phyloP scores from a whole-genome alignment of 495 filamentous ascomycete genomes.

The Annulohypoxylon stygium region DNA sequence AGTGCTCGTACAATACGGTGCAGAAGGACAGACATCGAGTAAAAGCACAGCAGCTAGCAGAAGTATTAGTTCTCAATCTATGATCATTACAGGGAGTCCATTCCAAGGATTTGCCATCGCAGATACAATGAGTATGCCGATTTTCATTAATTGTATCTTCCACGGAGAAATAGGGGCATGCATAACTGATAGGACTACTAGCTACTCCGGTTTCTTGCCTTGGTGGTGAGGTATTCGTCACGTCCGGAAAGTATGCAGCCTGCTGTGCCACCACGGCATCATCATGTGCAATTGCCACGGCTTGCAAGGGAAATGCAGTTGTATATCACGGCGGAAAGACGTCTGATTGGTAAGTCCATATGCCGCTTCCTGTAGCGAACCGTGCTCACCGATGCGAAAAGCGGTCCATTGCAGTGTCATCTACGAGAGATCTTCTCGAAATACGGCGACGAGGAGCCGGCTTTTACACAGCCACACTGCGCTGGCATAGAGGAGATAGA shows the following conservation, averaged over 20 bases:
- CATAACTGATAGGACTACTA: slow-evolving; percentile 6
- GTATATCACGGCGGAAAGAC: slow-evolving; percentile 18
- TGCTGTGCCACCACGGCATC: slow-evolving; percentile 32
- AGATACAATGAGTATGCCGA: slow-evolving; percentile 21
- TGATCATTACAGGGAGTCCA: slow-evolving; percentile 25
- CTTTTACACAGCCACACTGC: slow-evolving; percentile 27
- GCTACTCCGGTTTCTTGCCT: slow-evolving; percentile 32
- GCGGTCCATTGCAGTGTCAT: slow-evolving; percentile 33
- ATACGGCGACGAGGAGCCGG: slow-evolving; percentile 2
- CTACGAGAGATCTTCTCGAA: slow-evolving; percentile 28
- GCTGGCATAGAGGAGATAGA: slow-evolving; percentile 10
- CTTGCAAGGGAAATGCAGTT: slow-evolving; percentile 33
- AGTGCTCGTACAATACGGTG: slow-evolving; percentile 12
- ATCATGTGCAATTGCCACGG: slow-evolving; percentile 30
- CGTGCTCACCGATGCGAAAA: slow-evolving; percentile 10
- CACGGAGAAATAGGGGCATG: background rate
- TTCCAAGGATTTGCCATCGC: slow-evolving; percentile 30
- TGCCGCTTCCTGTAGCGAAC: background rate
- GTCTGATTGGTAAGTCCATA: slow-evolving; percentile 32
- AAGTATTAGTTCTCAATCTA: slow-evolving; percentile 8
- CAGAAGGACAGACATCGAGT: slow-evolving; percentile 18
- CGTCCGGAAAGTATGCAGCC: slow-evolving; percentile 24
- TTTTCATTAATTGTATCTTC: background rate
- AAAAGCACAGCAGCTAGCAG: background rate
- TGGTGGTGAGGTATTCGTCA: slow-evolving; percentile 31